Conservation (phyloP, 176 grass and related monocot genomes). For the Lolium rigidum region DNA sequence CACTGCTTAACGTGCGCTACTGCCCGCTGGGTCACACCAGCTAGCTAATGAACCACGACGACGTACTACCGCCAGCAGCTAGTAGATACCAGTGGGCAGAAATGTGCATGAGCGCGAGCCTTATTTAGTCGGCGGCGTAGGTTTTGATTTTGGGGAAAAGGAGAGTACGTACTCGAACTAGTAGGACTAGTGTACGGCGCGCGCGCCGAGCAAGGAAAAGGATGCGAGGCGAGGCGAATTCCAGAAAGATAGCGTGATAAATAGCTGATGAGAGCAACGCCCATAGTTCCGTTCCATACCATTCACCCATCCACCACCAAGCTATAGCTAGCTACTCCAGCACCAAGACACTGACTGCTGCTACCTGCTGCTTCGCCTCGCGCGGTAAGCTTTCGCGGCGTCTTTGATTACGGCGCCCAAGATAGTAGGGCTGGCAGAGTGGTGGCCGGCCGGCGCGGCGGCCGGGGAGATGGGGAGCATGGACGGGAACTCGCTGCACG, state of each 20-base stretch:
- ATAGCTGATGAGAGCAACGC: conserved; percentile 34
- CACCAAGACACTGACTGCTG: not conserved
- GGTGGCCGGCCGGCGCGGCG: conserved; percentile 69
- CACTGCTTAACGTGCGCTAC: conserved; percentile 23
- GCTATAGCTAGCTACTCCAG: not conserved
- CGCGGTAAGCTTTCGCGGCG: not conserved
- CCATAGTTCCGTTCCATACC: conserved; percentile 15
- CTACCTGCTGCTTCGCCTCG: not conserved
- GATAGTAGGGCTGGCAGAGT: conserved; percentile 82
- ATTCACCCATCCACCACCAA: not conserved
- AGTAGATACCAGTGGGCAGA: not conserved
- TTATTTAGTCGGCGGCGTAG: not conserved
- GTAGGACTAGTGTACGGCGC: not conserved
- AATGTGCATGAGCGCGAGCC: not conserved
- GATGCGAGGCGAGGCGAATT: not conserved
- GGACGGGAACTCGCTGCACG: conserved; percentile 57
- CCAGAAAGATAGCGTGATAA: conserved; percentile 28
- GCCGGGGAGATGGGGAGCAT: conserved; percentile 70
- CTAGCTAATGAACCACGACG: not conserved
- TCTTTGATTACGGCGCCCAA: conserved; percentile 15
- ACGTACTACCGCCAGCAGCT: too few relatives aligned
- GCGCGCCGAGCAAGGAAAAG: not conserved
- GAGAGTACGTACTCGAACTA: not conserved
- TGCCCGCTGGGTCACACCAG: not conserved
- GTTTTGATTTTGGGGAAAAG: not conserved